phyloP scores from a whole-genome alignment of 331 rosid genomes.

The Quercus phellos region DNA sequence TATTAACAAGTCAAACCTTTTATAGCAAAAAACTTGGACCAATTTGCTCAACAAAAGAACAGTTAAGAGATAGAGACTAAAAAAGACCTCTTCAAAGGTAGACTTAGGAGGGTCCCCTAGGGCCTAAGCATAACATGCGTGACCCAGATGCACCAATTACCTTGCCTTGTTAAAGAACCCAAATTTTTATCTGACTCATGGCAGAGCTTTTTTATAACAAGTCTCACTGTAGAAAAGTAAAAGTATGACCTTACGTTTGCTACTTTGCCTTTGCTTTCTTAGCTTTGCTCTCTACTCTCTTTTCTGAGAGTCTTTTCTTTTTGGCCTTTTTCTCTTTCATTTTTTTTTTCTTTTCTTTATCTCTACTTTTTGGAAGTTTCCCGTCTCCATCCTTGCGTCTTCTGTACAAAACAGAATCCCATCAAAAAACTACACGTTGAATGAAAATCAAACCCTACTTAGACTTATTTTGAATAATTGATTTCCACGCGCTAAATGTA shows the following conservation, averaged over 20 bases:
- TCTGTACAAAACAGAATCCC: slow-evolving; percentile 1
- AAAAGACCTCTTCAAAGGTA: slow-evolving; percentile 33
- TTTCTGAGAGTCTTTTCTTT: slow-evolving; percentile 32
- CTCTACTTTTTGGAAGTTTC: slow-evolving; percentile 76
- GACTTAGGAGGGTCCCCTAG: slow-evolving; percentile 32
- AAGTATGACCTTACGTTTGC: slow-evolving; percentile 29
- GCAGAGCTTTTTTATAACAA: slow-evolving; percentile 13
- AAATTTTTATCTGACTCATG: slow-evolving; percentile 40
- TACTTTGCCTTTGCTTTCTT: slow-evolving; percentile 22
- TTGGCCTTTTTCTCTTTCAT: slow-evolving; percentile 37
- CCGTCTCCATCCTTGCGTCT: slow-evolving; percentile 40
- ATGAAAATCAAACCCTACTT: too few species aligned
- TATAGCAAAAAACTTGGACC: slow-evolving; percentile 41
- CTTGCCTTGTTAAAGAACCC: slow-evolving; percentile 60
- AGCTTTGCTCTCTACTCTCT: slow-evolving; percentile 7
- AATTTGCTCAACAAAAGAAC: slow-evolving; percentile 18
- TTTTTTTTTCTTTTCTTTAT: slow-evolving; percentile 17
- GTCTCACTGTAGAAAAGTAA: slow-evolving; percentile 16
- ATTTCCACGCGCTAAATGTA: background rate
- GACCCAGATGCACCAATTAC: slow-evolving; percentile 41
- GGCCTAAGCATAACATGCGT: slow-evolving; percentile 47
- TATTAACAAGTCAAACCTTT: slow-evolving; percentile 67
- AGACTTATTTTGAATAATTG: too few species aligned
- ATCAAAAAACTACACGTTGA: background rate
- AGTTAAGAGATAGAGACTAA: slow-evolving; percentile 7